A percentile compares a stretch with the other conserved stretches of the same genome.
phyloP scores from a whole-genome alignment of 2,329 filamentous ascomycete species.

The Zasmidium cellare region DNA sequence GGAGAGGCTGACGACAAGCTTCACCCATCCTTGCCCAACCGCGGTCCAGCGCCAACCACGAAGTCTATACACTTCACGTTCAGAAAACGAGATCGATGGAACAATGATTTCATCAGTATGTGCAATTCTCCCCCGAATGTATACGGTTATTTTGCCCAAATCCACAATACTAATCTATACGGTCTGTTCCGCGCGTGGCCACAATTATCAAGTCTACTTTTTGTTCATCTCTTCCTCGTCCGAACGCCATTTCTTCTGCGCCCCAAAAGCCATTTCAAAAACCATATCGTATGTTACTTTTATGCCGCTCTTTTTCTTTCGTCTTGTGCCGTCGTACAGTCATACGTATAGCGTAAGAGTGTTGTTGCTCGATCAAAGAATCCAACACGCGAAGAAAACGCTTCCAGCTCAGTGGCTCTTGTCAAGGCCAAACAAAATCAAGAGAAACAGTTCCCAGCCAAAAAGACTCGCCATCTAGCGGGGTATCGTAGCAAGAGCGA shows the following conservation, averaged over 20 bases:
- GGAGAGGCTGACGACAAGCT: too few relatives aligned
- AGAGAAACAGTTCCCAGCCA: neutral
- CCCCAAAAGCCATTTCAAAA: too few relatives aligned
- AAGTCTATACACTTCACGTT: too few relatives aligned
- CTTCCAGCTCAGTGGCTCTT: neutral
- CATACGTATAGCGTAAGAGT: neutral
- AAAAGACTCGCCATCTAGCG: constrained; percentile 14
- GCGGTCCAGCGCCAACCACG: too few relatives aligned
- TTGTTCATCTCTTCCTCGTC: neutral
- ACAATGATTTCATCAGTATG: neutral
- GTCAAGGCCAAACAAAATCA: constrained; percentile 1
- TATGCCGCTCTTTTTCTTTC: neutral
- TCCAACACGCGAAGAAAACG: neutral
- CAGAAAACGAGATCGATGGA: too few relatives aligned
- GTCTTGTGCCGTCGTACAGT: constrained; percentile 1
- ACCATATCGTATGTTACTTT: neutral
- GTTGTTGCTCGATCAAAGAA: neutral
- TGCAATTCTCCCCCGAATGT: neutral
- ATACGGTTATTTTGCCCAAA: neutral
- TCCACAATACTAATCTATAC: neutral
- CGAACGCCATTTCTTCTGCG: neutral
- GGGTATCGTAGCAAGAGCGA: constrained; percentile 25
- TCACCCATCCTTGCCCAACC: too few relatives aligned
- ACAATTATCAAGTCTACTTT: constrained; percentile 1
- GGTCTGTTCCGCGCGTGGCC: neutral